Evolutionary conservation across 805 yeast genomes (phyloP).

Genomic region (Yarrowia bubula): DNA sequence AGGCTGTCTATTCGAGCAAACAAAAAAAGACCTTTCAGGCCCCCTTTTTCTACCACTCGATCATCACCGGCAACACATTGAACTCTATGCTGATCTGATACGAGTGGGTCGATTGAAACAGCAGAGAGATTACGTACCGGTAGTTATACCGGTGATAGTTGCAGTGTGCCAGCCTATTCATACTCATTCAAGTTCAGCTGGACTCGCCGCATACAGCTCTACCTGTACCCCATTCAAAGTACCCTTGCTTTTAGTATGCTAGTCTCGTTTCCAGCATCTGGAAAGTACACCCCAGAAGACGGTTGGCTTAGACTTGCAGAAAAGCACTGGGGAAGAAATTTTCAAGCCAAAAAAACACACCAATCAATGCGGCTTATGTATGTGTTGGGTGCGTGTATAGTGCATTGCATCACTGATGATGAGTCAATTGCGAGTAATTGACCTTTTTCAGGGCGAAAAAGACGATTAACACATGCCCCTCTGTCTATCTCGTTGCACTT

Average conservation of each 20-base stretch:
- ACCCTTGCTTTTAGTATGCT: not conserved
- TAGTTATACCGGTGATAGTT: no score
- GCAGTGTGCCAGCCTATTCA: no score
- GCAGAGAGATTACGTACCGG: no score
- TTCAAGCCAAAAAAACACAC: no score
- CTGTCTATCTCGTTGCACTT: not conserved
- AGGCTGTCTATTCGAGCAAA: no score
- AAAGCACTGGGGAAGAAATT: not conserved
- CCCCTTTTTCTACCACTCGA: no score
- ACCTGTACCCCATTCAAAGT: not conserved
- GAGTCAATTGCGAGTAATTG: not conserved
- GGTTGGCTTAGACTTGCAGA: not conserved
- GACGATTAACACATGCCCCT: not conserved
- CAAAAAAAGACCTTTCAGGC: no score
- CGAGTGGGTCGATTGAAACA: not conserved
- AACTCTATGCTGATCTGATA: not conserved
- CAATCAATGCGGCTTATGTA: constrained; percentile 7
- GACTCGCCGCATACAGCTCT: not conserved
- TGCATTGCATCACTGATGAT: not conserved
- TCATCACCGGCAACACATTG: constrained; percentile 1
- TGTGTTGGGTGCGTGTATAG: not conserved
- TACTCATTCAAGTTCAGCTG: not conserved
- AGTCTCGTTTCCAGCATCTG: not conserved
- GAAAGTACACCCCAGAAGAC: not conserved
- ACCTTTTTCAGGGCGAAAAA: no score